Conservation (phyloP, 2,329 filamentous ascomycete species). For the Fusarium anthophilum region DNA sequence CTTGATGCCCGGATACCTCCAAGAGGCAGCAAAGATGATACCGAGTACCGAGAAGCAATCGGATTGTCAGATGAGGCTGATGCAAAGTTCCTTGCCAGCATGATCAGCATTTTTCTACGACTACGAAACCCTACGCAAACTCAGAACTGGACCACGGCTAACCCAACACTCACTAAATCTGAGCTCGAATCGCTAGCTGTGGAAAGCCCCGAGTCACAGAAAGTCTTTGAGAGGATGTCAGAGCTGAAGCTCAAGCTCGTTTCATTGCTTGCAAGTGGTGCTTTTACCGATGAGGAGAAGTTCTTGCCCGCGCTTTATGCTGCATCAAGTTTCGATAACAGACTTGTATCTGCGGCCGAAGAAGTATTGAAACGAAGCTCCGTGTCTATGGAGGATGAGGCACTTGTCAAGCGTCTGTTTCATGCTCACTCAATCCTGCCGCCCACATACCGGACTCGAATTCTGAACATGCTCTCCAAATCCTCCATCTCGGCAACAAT, state of each 20-base stretch:
- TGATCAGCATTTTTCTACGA: constrained; percentile 79
- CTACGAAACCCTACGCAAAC: constrained; percentile 45
- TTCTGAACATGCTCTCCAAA: constrained; percentile 79
- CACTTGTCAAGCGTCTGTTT: constrained; percentile 73
- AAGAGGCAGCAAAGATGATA: constrained; percentile 82
- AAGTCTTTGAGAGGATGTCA: constrained; percentile 52
- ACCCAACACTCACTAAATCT: constrained; percentile 45
- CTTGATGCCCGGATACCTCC: constrained; percentile 76
- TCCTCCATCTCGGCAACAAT: constrained; percentile 79
- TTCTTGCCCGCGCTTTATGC: constrained; percentile 87
- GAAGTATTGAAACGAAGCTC: constrained; percentile 85
- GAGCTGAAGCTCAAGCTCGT: constrained; percentile 67
- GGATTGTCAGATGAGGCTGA: constrained; percentile 74
- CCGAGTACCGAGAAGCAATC: constrained; percentile 70
- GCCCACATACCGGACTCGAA: constrained; percentile 78
- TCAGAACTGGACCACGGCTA: constrained; percentile 45
- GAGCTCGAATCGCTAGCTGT: constrained; percentile 46
- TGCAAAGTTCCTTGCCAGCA: constrained; percentile 75
- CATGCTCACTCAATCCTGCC: constrained; percentile 76
- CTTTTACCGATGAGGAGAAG: constrained; percentile 84
- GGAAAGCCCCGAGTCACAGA: constrained; percentile 69
- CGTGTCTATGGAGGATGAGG: constrained; percentile 75
- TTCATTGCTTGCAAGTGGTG: constrained; percentile 81
- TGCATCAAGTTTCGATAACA: constrained; percentile 81
- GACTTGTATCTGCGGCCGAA: constrained; percentile 85